Conservation (phyloP, 2,329 filamentous ascomycete species). For the Myriosclerotinia scirpicola region DNA sequence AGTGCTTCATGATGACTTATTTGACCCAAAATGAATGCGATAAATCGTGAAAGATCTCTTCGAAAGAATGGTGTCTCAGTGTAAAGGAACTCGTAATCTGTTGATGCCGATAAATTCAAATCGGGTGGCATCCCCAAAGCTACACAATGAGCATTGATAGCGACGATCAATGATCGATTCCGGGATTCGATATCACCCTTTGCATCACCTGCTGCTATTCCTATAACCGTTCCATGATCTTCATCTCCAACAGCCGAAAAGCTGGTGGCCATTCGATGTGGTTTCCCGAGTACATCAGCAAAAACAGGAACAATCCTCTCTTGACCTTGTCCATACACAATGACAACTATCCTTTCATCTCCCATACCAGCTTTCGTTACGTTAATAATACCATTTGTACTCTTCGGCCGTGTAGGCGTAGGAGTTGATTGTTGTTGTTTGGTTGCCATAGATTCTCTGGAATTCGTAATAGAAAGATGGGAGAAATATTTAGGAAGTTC, state of each 20-base stretch:
- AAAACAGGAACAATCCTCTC: constrained; percentile 73
- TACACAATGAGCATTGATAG: constrained; percentile 76
- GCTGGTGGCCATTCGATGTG: constrained; percentile 58
- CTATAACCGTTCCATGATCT: constrained; percentile 66
- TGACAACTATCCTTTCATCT: constrained; percentile 59
- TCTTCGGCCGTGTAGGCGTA: constrained; percentile 49
- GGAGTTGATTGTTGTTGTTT: constrained; percentile 52
- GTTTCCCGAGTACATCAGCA: constrained; percentile 76
- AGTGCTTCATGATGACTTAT: constrained; percentile 75
- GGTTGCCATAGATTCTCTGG: constrained; percentile 41
- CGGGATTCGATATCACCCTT: constrained; percentile 58
- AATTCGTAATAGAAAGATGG: background rate
- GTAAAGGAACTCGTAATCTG: constrained; percentile 87
- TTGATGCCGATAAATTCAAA: constrained; percentile 61
- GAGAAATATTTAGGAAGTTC: constrained; percentile 11
- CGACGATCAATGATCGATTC: constrained; percentile 58
- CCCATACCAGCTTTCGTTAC: constrained; percentile 43
- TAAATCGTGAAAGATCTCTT: constrained; percentile 74
- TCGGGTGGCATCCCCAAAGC: constrained; percentile 70
- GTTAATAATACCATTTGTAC: constrained; percentile 42
- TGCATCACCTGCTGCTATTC: constrained; percentile 59
- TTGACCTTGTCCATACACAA: constrained; percentile 70
- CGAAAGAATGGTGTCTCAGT: constrained; percentile 70
- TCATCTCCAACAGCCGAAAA: constrained; percentile 55
- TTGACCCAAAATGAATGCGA: constrained; percentile 77